Evolutionary conservation across 2,329 filamentous ascomycete genomes (phyloP).

Genomic region (Neonectria sp.): DNA sequence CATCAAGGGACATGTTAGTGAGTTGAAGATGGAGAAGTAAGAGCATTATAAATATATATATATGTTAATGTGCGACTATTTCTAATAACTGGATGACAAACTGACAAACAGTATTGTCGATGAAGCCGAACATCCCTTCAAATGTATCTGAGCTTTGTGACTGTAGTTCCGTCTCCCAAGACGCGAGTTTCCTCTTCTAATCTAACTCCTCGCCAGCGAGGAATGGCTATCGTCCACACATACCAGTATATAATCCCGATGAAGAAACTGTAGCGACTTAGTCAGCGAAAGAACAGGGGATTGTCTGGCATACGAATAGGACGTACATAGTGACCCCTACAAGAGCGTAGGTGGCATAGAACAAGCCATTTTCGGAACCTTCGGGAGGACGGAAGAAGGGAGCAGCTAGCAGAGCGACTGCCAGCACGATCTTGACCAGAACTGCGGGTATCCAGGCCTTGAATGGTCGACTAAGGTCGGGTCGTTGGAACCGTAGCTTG

Average conservation of each 20-base stretch:
- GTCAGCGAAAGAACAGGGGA: neutral
- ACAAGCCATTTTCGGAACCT: conserved; percentile 60
- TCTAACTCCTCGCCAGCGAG: conserved; percentile 70
- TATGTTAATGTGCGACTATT: too few species aligned
- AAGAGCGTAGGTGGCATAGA: conserved; percentile 69
- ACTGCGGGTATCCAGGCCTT: conserved; percentile 75
- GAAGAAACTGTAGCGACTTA: conserved; percentile 60
- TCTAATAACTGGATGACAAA: too few species aligned
- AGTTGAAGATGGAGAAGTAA: neutral
- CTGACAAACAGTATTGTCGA: neutral
- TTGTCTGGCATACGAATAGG: neutral
- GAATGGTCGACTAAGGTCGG: conserved; percentile 75
- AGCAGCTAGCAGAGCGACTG: conserved; percentile 69
- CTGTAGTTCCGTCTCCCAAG: conserved; percentile 76
- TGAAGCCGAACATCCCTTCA: neutral
- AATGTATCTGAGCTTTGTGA: conserved; percentile 68
- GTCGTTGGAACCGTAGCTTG: conserved; percentile 71
- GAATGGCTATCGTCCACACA: conserved; percentile 74
- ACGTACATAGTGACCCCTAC: conserved; percentile 69
- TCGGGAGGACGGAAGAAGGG: conserved; percentile 74
- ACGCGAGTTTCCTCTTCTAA: conserved; percentile 74
- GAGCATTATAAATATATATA: neutral
- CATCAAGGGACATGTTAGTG: conserved; percentile 14
- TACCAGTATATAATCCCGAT: conserved; percentile 78
- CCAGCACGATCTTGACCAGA: conserved; percentile 67